These are phyloP conservation scores for Pythium myriotylum DNA, from an alignment of 352 stramenopile species.

Conservation along the genomic window DNA sequence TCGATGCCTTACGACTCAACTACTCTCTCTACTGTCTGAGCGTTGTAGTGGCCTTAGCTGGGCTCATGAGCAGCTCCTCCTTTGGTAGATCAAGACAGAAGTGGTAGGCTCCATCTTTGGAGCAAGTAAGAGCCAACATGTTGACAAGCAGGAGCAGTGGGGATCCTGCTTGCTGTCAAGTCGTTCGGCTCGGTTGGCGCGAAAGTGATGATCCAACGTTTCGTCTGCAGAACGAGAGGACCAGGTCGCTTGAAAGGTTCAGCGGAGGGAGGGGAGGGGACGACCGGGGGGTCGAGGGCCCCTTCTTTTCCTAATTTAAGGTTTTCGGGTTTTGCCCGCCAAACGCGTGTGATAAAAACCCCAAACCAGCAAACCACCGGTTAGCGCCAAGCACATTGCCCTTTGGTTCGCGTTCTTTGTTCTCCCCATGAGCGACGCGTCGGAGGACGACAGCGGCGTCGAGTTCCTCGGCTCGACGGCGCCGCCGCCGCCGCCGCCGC, in stretches of 20 bases:
- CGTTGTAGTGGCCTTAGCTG: too few species aligned
- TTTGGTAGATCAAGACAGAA: too few species aligned
- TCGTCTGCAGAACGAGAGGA: constrained; percentile 22
- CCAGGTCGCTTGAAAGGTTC: constrained; percentile 27
- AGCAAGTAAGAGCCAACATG: too few species aligned
- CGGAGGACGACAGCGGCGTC: constrained; percentile 25
- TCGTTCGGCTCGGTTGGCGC: too few species aligned
- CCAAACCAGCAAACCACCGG: constrained; percentile 29
- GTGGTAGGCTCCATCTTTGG: too few species aligned
- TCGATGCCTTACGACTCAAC: too few species aligned
- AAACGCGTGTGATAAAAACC: constrained; percentile 27
- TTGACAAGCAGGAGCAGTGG: too few species aligned
- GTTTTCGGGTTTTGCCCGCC: constrained; percentile 30
- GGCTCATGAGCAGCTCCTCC: too few species aligned
- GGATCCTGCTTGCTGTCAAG: too few species aligned
- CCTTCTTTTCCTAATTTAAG: constrained; percentile 38
- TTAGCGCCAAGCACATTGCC: constrained; percentile 8
- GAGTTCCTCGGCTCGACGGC: constrained; percentile 24
- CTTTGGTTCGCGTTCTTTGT: constrained; percentile 24
- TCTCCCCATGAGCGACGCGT: constrained; percentile 32
- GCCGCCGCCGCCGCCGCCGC: constrained; percentile 1
- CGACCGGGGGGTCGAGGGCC: constrained; percentile 14
- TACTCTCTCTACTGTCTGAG: too few species aligned
- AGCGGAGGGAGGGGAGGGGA: constrained; percentile 22
- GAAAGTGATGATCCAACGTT: neutral